phyloP scores from a whole-genome alignment of 148 eudicot species.

The Vaccinium macrocarpon region DNA sequence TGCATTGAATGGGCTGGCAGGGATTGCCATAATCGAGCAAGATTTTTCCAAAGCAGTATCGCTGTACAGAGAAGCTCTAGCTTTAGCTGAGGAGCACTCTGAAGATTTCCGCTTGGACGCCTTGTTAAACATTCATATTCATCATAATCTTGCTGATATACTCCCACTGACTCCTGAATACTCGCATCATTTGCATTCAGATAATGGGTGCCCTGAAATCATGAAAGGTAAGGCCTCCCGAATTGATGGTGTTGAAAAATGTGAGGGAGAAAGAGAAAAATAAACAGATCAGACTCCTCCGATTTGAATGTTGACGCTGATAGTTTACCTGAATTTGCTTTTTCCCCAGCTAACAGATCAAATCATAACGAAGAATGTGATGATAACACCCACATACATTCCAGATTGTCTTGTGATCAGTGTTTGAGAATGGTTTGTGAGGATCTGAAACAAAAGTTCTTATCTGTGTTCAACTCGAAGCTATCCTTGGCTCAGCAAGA shows the following conservation, averaged over 20 bases:
- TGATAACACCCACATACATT: constrained; percentile 17
- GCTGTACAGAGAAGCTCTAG: constrained; percentile 76
- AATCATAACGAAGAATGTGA: constrained; percentile 24
- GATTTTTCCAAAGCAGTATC: constrained; percentile 61
- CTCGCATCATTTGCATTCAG: constrained; percentile 17
- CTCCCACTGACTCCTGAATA: constrained; percentile 38
- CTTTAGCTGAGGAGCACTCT: constrained; percentile 61
- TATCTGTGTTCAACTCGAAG: constrained; percentile 57
- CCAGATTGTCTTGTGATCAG: constrained; percentile 26
- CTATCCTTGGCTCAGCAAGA: constrained; percentile 69
- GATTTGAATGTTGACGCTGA: constrained; percentile 23
- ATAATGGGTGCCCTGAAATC: constrained; percentile 24
- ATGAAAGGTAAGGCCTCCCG: constrained; percentile 27
- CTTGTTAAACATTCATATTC: constrained; percentile 77
- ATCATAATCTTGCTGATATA: constrained; percentile 80
- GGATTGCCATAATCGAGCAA: constrained; percentile 70
- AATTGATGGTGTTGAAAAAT: constrained; percentile 25
- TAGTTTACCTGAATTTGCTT: constrained; percentile 16
- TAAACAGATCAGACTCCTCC: constrained; percentile 14
- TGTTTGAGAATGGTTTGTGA: constrained; percentile 47
- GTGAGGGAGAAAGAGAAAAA: constrained; percentile 21
- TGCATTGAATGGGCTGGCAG: constrained; percentile 94
- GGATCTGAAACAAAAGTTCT: constrained; percentile 63
- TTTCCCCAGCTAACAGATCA: constrained; percentile 21
- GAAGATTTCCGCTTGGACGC: constrained; percentile 90